Evolutionary conservation across 2,329 filamentous ascomycete genomes (phyloP), one percentile per base, ranked within the genome.

Genomic region (Rhinocladiella mackenziei): DNA sequence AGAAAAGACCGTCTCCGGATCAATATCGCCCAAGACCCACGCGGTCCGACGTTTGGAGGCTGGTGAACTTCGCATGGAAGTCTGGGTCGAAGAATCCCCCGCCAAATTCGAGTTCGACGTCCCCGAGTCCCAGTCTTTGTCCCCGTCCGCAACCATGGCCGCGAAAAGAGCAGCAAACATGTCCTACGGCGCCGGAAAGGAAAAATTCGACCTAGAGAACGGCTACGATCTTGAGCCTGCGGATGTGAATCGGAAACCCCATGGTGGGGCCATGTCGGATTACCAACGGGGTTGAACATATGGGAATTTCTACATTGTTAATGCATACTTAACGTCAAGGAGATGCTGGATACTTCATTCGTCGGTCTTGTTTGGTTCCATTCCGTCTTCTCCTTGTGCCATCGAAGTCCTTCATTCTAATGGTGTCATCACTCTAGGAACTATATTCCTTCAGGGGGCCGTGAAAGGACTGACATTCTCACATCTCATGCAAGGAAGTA

Each of bases 11-110:
- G 19, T 23, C 3, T 15, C 17, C 15, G 9, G 3, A 22, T 8
- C 29, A 11, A 11, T 18, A 17, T 75, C 76, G 6, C 68, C 70
- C 22, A 76, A 69, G 57, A 80, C 77, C 9, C 76, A 74, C 35
- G 78, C 82, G 1, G 69, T 86, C 32, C 71, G 83, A 51, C 71
- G 74, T 22, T 74, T 86, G 13, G 75, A 81, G 54, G 76, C 78
- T 2, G 82, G 81, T 3, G 78, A 82, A 46, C 76, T 86, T 60
- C 67, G 76, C 17, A 73, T 86, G 57, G 82, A 86, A 60, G 71
- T 81, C 45, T 86, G 81, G 81, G 74, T 85, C 43, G 83, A 86
- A 63, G 80, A 84, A 58, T 75, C 75, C 45, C 71, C 68, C 50
- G 69, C 71, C 41, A 80, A 80, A 58, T 69, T 71, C 44, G 56